A percentile compares a stretch with the other conserved stretches of the same genome.
Evolutionary conservation across 2,329 filamentous ascomycete species (phyloP).

Genomic region (Aspergillus ustus): DNA sequence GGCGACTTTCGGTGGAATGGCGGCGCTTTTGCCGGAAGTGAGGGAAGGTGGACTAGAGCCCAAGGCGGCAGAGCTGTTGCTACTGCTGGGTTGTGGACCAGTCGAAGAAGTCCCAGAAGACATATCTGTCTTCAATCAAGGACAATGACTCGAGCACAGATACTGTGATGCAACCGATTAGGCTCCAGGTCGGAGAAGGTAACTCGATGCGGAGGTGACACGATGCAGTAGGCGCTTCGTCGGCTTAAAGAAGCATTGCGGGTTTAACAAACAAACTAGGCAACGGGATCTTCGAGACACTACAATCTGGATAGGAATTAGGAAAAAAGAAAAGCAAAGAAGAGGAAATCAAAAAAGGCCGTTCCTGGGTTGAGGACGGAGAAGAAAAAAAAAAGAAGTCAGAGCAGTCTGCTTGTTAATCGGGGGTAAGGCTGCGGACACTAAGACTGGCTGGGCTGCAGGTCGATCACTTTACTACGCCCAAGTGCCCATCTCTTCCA

Average conservation of each 20-base stretch:
- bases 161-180: background rate
- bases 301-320: background rate
- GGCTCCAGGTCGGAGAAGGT: background rate
- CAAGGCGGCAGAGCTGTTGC: conserved; percentile 28
- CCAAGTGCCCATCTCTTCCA: background rate
- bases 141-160: background rate
- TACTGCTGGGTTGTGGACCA: conserved; percentile 27
- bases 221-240: conserved; percentile 13
- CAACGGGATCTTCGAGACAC: conserved; percentile 1
- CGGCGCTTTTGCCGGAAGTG: conserved; percentile 36
- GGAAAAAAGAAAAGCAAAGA: background rate
- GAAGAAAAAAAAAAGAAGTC: background rate
- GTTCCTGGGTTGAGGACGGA: background rate
- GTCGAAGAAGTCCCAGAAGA: conserved; percentile 33
- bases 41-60: conserved; percentile 31
- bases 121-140: conserved; percentile 22
- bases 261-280: conserved; percentile 9
- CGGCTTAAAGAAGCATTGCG: conserved; percentile 24
- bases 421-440: conserved; percentile 8
- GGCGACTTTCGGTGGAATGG: conserved; percentile 38
- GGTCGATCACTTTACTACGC: conserved; percentile 15
- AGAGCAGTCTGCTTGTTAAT: conserved; percentile 7
- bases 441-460: conserved; percentile 9
- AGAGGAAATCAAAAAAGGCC: conserved; percentile 9
- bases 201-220: conserved; percentile 15